A percentile compares a stretch with the other conserved stretches of the same genome.
phyloP scores from a whole-genome alignment of 805 yeast species.

The Zygosaccharomyces lentus region DNA sequence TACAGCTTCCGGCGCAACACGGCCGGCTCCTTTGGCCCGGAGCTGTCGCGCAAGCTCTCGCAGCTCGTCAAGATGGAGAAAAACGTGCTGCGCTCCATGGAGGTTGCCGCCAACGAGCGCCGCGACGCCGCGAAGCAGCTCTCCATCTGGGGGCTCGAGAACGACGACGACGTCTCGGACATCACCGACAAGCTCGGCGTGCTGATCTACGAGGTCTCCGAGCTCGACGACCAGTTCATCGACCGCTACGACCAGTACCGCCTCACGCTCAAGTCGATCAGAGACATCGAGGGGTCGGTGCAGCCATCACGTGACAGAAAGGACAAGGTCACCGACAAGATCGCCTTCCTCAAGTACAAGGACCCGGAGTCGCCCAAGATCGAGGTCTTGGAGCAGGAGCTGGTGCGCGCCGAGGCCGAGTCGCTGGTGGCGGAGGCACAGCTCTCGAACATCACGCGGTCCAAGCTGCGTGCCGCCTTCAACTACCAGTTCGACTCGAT shows the following conservation, averaged over 20 bases:
- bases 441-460: slow-evolving; percentile 82
- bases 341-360: slow-evolving; percentile 78
- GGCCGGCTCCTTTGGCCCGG: slow-evolving; percentile 80
- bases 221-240: slow-evolving; percentile 80
- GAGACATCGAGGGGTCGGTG: slow-evolving; percentile 83
- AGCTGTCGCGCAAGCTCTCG: slow-evolving; percentile 67
- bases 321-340: slow-evolving; percentile 78
- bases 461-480: slow-evolving; percentile 79
- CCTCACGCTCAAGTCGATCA: slow-evolving; percentile 71
- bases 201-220: slow-evolving; percentile 75
- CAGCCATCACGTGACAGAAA: slow-evolving; percentile 87
- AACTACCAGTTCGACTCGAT: slow-evolving; percentile 80
- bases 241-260: slow-evolving; percentile 84
- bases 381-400: slow-evolving; percentile 77
- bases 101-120: slow-evolving; percentile 71
- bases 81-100: slow-evolving; percentile 74
- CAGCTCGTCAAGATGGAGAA: slow-evolving; percentile 77
- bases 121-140: slow-evolving; percentile 78
- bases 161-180: slow-evolving; percentile 82
- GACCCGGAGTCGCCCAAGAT: slow-evolving; percentile 81
- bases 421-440: slow-evolving; percentile 90
- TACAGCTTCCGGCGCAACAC: slow-evolving; percentile 62
- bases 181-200: slow-evolving; percentile 86
- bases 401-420: slow-evolving; percentile 90
- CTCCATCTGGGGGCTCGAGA: slow-evolving; percentile 82